Conservation (phyloP, 768 basidiomycete genomes). For the Boletellus ananiceps region DNA sequence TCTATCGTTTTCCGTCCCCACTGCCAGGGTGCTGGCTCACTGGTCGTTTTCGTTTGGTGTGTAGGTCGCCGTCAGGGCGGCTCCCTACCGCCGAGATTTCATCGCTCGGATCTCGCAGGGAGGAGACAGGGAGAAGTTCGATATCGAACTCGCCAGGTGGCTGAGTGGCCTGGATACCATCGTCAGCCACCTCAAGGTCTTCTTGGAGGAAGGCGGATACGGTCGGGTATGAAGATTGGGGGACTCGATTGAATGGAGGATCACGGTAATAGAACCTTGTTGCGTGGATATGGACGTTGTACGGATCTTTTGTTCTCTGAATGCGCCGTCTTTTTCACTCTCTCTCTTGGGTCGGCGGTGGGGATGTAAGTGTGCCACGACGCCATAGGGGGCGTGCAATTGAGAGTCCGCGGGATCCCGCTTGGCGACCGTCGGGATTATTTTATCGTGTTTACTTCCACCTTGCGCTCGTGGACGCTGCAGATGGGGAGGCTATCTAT, state of each 20-base stretch:
- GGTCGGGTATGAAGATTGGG: constrained; percentile 42
- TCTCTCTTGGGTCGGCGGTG: too few relatives aligned
- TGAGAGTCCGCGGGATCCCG: constrained; percentile 17
- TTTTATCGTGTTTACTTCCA: too few relatives aligned
- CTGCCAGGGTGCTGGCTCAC: neutral
- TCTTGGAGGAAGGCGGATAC: constrained; percentile 56
- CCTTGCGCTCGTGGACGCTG: too few relatives aligned
- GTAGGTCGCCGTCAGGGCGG: constrained; percentile 61
- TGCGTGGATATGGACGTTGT: constrained; percentile 1
- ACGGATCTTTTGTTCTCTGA: too few relatives aligned
- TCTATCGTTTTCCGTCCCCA: neutral
- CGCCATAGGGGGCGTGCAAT: constrained; percentile 10
- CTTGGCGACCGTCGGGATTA: too few relatives aligned
- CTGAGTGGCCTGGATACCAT: constrained; percentile 55
- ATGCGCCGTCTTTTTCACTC: too few relatives aligned
- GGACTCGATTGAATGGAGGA: constrained; percentile 13
- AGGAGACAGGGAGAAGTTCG: constrained; percentile 55
- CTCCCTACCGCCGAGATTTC: constrained; percentile 59
- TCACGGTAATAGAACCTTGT: constrained; percentile 9
- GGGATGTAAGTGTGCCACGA: neutral
- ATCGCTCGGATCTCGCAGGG: constrained; percentile 60
- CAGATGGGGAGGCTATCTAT: too few relatives aligned
- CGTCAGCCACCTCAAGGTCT: constrained; percentile 45
- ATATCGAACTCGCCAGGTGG: constrained; percentile 57
- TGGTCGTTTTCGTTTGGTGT: too few relatives aligned